A percentile compares a stretch with the other conserved stretches of the same genome.
phyloP scores from a whole-genome alignment of 768 basidiomycete genomes.

The Guyanaporus albipodus region DNA sequence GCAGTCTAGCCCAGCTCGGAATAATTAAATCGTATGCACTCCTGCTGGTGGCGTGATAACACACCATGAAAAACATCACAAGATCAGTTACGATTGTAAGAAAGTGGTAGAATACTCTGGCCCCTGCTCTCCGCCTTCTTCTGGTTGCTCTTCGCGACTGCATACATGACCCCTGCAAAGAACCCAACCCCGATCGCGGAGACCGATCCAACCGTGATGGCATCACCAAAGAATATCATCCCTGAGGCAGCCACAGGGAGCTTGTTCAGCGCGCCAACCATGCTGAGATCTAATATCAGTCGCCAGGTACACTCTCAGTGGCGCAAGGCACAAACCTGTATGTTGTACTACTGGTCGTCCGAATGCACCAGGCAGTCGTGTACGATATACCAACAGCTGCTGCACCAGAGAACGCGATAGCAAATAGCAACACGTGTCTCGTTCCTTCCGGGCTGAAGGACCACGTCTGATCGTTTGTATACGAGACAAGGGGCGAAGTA shows the following conservation, averaged over 20 bases:
- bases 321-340: slow-evolving; percentile 61
- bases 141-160: slow-evolving; percentile 92
- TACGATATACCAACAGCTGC: slow-evolving; percentile 98
- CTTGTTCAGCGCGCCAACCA: slow-evolving; percentile 98
- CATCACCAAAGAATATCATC: slow-evolving; percentile 94
- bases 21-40: neutral
- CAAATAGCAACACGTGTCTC: slow-evolving; percentile 71
- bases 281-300: slow-evolving; percentile 43
- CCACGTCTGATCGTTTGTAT: neutral
- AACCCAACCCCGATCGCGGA: slow-evolving; percentile 87
- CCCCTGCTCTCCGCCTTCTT: slow-evolving; percentile 65
- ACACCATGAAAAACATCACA: neutral
- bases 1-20: neutral
- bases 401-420: slow-evolving; percentile 95
- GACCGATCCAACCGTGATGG: slow-evolving; percentile 82
- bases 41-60: slow-evolving; percentile 2
- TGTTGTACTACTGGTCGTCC: slow-evolving; percentile 95
- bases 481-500: neutral
- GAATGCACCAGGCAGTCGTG: slow-evolving; percentile 97
- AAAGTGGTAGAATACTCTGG: slow-evolving; percentile 61
- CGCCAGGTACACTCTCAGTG: neutral
- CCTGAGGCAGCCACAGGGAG: slow-evolving; percentile 98
- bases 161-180: slow-evolving; percentile 87
- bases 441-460: slow-evolving; percentile 71
- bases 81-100: slow-evolving; percentile 49